phyloP scores from a whole-genome alignment of 371 early-diverging fungal species.

The Haplosporangium sp. region DNA sequence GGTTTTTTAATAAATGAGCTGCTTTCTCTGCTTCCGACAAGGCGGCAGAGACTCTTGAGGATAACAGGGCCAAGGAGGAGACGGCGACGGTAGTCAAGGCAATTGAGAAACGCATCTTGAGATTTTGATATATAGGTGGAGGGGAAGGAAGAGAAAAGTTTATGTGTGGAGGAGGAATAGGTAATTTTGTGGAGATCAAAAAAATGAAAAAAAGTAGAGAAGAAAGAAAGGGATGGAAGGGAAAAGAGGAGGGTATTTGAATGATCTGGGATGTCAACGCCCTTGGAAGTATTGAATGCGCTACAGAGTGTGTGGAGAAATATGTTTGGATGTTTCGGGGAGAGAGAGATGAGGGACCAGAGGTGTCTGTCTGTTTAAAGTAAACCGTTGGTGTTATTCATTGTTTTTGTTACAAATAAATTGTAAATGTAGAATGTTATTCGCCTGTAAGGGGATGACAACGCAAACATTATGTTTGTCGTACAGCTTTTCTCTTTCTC shows the following conservation, averaged over 20 bases:
- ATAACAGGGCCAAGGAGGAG: constrained; percentile 27
- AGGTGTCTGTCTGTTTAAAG: constrained; percentile 17
- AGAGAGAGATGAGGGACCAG: neutral
- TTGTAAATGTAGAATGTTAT: neutral
- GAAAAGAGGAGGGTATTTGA: neutral
- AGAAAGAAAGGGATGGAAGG: constrained; percentile 8
- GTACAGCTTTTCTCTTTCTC: constrained; percentile 13
- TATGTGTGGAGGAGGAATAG: too few species aligned
- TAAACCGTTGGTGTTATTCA: constrained; percentile 3
- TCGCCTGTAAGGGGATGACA: constrained; percentile 20
- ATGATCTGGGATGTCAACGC: neutral
- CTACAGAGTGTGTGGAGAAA: neutral
- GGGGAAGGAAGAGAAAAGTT: neutral
- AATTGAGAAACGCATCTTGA: constrained; percentile 41
- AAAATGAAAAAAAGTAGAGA: neutral
- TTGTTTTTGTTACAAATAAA: too few species aligned
- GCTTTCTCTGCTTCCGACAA: constrained; percentile 25
- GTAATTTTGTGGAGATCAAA: neutral
- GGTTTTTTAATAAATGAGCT: constrained; percentile 15
- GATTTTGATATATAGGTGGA: neutral
- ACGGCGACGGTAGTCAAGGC: constrained; percentile 23
- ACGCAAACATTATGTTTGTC: constrained; percentile 35
- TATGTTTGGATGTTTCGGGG: neutral
- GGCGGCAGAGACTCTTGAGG: constrained; percentile 27
- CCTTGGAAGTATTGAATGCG: neutral